Base-by-base conservation (phyloP, 345 rosid genomes). In the Syzygium aromaticum region DNA sequence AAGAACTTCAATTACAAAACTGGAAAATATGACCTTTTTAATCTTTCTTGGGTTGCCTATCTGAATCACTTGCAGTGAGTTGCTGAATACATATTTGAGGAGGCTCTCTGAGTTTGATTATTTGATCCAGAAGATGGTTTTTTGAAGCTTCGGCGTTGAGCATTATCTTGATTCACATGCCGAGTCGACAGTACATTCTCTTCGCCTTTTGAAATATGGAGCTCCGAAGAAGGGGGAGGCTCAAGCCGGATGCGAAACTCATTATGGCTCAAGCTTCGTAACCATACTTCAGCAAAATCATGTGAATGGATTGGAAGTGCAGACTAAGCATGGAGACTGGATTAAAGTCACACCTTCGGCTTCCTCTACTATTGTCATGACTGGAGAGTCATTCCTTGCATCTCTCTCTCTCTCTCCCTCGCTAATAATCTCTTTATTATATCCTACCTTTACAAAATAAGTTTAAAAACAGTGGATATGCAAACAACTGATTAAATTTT, bases 311-410 rank as follows among this genome's bases (percentile, higher is more conserved):
- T 30, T 88, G 77, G 84, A 52, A 51, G 53, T 88, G 59, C 54
- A 88, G 64, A 73, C 73, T 17, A 85, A 63, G 57, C 83, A 61
- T 53, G 89, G 89, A 12, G 59, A 19, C 27, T 88, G 89, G 84
- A 84, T 84, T 13, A 40, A 54, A 61, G 88, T 84, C 22, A 3
- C 21, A 6, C 86, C 82, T 33, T 87, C 89, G 6, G 57, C 52
- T 51, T 87, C 86, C 84, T 46, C 86, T 11, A 61, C 77, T 52
- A 19, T 87, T 17, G 86, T 87, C 86, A 28, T 87, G 63, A 67
- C 54, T 21, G 88, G 88, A 30, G 88, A 87, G 38, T 63, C 86
- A 84, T 87, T 87, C 86, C 84, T 49, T 51, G 86, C 64, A 51
- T 30, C 59, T 54, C 77, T 64, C 78, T 54, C 77, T 64, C 78